These are phyloP conservation scores for Vigna hirtella DNA, from an alignment of 306 rosid species.

Conservation along the genomic window DNA sequence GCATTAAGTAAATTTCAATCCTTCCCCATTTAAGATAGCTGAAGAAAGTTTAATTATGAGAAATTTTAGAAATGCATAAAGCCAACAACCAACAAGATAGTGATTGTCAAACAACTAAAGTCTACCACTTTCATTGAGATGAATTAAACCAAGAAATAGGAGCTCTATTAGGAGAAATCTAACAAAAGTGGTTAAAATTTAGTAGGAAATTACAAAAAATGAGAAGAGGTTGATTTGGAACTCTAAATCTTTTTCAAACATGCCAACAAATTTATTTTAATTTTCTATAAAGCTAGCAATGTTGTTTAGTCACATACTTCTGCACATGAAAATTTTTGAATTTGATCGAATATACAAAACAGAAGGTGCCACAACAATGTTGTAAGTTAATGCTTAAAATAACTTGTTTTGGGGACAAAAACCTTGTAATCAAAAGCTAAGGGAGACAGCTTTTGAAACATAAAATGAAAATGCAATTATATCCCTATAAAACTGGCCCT, in stretches of 20 bases:
- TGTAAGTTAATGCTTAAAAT: background rate
- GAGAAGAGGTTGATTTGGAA: background rate
- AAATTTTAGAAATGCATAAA: background rate
- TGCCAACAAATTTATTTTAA: background rate
- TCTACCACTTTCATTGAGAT: background rate
- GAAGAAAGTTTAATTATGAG: background rate
- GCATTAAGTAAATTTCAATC: background rate
- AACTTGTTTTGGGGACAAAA: background rate
- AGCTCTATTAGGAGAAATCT: no score
- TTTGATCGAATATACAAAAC: background rate
- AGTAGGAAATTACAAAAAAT: background rate
- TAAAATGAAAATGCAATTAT: background rate
- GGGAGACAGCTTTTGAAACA: background rate
- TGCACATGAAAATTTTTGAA: background rate
- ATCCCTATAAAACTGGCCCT: background rate
- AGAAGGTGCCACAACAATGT: background rate
- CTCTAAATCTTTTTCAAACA: background rate
- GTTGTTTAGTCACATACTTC: background rate
- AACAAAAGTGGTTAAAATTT: background rate
- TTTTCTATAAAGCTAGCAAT: no score
- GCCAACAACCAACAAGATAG: background rate
- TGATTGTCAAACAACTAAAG: background rate
- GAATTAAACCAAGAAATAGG: background rate
- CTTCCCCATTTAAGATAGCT: background rate
- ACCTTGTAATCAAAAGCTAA: background rate